Conservation (phyloP, 78 protist species). For the Dictyostelium intermedium region DNA sequence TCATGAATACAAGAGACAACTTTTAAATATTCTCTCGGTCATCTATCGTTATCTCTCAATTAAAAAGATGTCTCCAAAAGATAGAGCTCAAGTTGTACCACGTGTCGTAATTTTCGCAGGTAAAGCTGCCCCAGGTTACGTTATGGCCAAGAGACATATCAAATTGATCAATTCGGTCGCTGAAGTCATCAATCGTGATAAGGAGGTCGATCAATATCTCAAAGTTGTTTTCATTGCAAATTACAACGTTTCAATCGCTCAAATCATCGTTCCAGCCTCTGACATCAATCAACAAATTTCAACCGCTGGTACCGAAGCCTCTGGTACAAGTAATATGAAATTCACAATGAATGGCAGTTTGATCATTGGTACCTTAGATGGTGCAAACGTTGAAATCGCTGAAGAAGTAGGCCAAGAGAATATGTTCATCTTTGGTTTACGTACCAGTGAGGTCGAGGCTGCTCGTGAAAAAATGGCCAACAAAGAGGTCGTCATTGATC, state of each 20-base stretch:
- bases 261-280: conserved; percentile 95
- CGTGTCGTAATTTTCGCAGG: conserved; percentile 94
- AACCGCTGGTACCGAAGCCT: conserved; percentile 96
- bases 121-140: conserved; percentile 98
- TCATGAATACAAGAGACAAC: conserved; percentile 98
- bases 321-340: conserved; percentile 97
- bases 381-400: conserved; percentile 96
- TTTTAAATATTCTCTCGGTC: conserved; percentile 89
- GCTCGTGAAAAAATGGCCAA: conserved; percentile 60
- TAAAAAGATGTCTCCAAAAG: conserved; percentile 75
- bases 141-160: conserved; percentile 95
- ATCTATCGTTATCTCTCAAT: conserved; percentile 73
- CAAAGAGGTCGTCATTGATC: conserved; percentile 73
- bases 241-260: conserved; percentile 96
- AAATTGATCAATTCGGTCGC: conserved; percentile 94
- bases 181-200: conserved; percentile 94
- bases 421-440: conserved; percentile 89
- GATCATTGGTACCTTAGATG: conserved; percentile 95
- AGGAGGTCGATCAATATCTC: conserved; percentile 82
- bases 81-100: conserved; percentile 73
- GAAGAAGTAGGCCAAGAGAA: conserved; percentile 91
- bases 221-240: conserved; percentile 93
- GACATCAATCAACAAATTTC: conserved; percentile 97
- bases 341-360: conserved; percentile 94
- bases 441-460: conserved; percentile 64